These are phyloP conservation scores for Telfairia occidentalis DNA, from an alignment of 331 rosid species.

Conservation along the genomic window DNA sequence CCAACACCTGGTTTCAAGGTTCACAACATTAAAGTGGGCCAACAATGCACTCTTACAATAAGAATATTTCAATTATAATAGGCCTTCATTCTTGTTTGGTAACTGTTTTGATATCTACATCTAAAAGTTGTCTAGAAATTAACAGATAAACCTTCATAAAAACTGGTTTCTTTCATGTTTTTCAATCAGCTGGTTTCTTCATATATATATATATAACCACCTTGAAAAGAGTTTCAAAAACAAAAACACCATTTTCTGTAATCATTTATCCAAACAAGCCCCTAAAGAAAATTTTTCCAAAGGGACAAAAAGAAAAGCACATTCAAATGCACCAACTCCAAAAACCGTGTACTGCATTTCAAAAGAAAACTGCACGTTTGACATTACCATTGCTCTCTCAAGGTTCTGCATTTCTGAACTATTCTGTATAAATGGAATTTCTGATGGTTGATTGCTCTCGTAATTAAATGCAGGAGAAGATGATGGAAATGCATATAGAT, in stretches of 20 bases:
- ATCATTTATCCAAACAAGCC: background rate
- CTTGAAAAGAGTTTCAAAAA: background rate
- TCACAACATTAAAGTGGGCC: background rate
- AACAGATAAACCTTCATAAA: background rate
- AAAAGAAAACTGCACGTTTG: background rate
- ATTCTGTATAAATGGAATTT: constrained; percentile 43
- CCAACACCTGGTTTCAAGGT: background rate
- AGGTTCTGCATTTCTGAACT: constrained; percentile 73
- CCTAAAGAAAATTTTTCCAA: background rate
- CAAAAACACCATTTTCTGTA: background rate
- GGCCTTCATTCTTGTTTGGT: too few species aligned
- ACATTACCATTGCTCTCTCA: constrained; percentile 72
- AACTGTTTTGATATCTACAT: too few species aligned
- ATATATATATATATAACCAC: background rate
- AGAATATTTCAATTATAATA: too few species aligned
- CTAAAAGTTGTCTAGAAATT: background rate
- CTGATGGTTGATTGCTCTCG: constrained; percentile 55
- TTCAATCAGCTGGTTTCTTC: background rate
- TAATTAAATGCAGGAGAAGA: constrained; percentile 66
- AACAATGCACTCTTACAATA: background rate
- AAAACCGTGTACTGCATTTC: background rate
- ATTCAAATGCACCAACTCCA: background rate
- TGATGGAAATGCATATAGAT: constrained; percentile 66
- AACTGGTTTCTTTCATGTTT: background rate
- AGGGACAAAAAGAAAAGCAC: background rate